Evolutionary conservation across 192 early-diverging fungal species (phyloP).

Genomic region (Umbelopsis sp.): DNA sequence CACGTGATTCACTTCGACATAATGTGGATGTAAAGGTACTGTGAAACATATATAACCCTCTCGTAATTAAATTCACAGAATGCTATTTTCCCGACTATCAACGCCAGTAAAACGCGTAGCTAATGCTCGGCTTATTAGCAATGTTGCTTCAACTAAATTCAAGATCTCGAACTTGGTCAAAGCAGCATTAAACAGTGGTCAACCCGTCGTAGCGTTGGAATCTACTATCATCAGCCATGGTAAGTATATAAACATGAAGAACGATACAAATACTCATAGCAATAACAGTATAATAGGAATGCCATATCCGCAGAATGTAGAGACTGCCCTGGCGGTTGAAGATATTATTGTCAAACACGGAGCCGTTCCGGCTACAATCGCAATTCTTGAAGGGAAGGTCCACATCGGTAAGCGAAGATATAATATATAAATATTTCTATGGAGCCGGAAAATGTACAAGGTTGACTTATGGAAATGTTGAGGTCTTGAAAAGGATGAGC

Average conservation of each 20-base stretch:
- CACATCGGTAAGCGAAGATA: slow-evolving; percentile 58
- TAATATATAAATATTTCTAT: background rate
- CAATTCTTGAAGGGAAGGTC: slow-evolving; percentile 82
- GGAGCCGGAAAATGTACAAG: background rate
- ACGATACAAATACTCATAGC: background rate
- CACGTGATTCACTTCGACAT: no score
- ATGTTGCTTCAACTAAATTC: background rate
- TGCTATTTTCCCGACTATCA: background rate
- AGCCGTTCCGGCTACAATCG: slow-evolving; percentile 86
- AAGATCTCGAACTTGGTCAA: slow-evolving; percentile 35
- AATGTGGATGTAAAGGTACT: no score
- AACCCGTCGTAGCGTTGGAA: slow-evolving; percentile 89
- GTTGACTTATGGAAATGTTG: background rate
- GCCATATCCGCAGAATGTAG: slow-evolving; percentile 91
- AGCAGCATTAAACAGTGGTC: slow-evolving; percentile 57
- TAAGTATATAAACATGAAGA: background rate
- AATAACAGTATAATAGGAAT: slow-evolving; percentile 53
- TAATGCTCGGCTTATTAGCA: background rate
- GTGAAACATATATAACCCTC: no score
- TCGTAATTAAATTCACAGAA: background rate
- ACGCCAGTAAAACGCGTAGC: background rate
- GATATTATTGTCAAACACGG: slow-evolving; percentile 69
- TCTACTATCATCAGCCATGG: slow-evolving; percentile 96
- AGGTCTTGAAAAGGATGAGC: slow-evolving; percentile 62
- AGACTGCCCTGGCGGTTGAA: slow-evolving; percentile 85